Base-by-base conservation (phyloP, 2,329 filamentous ascomycete genomes). In the Penicillium sp. region DNA sequence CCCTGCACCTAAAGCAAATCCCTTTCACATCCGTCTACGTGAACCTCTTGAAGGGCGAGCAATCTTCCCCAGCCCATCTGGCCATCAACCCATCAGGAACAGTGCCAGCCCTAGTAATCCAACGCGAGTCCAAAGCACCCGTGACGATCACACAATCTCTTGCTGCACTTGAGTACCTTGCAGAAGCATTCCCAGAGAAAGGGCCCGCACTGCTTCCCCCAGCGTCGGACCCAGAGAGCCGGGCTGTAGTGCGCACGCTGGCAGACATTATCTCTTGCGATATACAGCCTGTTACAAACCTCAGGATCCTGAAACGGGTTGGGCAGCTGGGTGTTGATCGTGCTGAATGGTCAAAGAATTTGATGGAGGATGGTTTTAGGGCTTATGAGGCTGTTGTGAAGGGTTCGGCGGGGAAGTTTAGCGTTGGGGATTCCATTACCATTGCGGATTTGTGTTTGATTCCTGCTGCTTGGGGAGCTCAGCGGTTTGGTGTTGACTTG, bases 91-190 rank as follows among this genome's bases (percentile, higher is more conserved):
- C 81, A 0, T 79, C 75, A 3, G 68, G 64, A 43, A 73, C 75
- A 4, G 76, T 84, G 3, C 80, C 80, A 0, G 72, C 79, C 1
- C 73, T 83, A 24, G 61, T 77, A 19, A 61, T 71, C 51, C 63
- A 67, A 6, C 49, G 64, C 2, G 53, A 58, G 15, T 47, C 55
- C 24, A 33, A 45, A 39, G 24, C 43, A 15, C 44, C 59, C 2
- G 34, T 79, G 34, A 68, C 66, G n/a, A 74, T 78, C 28, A 75
- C 73, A 4, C 79, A 82, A 58, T 82, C 79, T 4, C 61, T 81
- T 32, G 77, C 81, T 2, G 80, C 79, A 0, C 69, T 84, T 3
- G 80, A 84, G 58, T 84, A 78, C 53, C 72, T 84, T 3, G 80
- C 83, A 42, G 80, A 84, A 55, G 64, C 65, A 2, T 73, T 75